Evolutionary conservation across 2,329 filamentous ascomycete genomes (phyloP), one percentile per base, ranked within the genome.

Genomic region (Sporothrix brunneoviolacea): DNA sequence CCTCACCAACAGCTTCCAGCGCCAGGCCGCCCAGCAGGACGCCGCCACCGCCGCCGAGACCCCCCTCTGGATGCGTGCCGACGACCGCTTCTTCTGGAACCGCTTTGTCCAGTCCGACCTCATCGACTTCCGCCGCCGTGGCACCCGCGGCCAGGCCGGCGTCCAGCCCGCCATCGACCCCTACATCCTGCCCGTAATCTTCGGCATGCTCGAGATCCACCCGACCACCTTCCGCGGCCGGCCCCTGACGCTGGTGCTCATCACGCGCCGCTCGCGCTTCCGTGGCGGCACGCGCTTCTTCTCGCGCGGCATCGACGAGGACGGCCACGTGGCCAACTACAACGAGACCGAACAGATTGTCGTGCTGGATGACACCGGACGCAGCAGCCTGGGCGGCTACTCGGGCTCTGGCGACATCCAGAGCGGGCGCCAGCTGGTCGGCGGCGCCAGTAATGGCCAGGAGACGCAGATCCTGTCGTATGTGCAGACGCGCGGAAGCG

Each of bases 61-160:
- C 50, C 91, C 93, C 12, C 70, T 97, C 52, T 98, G 93, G 93
- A 84, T 86, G 74, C 78, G 90, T 59, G 85, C 91, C 56, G 93
- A 98, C 67, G 91, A 97, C 65, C 88, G 93, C 57, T 98, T 98
- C 75, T 98, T 96, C 75, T 98, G 91, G 89, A 98, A 98, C 70
- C 84, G 85, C 57, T 94, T 95, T 67, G 79, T 97, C 43, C 88
- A 91, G 65, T 85, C 87, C 8, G 90, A 96, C 62, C 70, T 98
- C 52, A 95, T 97, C 62, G 83, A 95, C 65, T 95, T 95, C 65
- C 83, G 91, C 54, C 80, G 75, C 35, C 68, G 62, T 32, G 81
- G 80, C 39, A 77, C 76, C 36, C 72, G 85, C 55, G 77, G 80
- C 50, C 79, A 86, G 48, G 74, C 76, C 21, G 84, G 83, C 0